Conservation (phyloP, 2,329 filamentous ascomycete genomes). For the Ceratocystis papillata region DNA sequence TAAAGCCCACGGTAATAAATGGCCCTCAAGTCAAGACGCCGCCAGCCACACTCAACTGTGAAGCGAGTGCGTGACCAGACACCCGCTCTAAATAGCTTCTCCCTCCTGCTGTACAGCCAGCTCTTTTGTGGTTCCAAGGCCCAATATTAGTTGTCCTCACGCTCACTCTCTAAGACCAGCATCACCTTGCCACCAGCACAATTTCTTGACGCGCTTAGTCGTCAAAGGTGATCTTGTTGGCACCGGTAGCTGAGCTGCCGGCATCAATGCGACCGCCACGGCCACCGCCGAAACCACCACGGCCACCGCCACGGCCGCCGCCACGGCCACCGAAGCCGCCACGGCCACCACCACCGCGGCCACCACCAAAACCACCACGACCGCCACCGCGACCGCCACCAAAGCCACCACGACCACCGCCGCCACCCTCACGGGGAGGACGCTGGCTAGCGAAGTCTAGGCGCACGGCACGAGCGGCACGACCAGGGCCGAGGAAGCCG, state of each 20-base stretch:
- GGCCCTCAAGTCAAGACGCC: slow-evolving; percentile 15
- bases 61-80: neutral
- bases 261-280: slow-evolving; percentile 30
- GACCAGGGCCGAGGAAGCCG: slow-evolving; percentile 48
- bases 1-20: slow-evolving; percentile 22
- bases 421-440: slow-evolving; percentile 46
- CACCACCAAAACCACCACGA: slow-evolving; percentile 40
- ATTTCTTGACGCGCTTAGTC: slow-evolving; percentile 27
- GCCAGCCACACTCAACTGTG: slow-evolving; percentile 1
- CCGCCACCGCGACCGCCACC: slow-evolving; percentile 33
- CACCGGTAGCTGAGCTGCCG: slow-evolving; percentile 41
- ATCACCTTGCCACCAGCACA: too few relatives aligned
- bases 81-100: neutral
- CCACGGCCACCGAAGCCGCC: slow-evolving; percentile 40
- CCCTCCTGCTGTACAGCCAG: neutral
- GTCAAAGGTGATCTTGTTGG: slow-evolving; percentile 62
- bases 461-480: slow-evolving; percentile 63
- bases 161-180: neutral
- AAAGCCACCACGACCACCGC: slow-evolving; percentile 42
- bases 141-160: neutral
- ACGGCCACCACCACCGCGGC: slow-evolving; percentile 36
- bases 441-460: slow-evolving; percentile 71
- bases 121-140: neutral
- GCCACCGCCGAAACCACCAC: slow-evolving; percentile 33
- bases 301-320: slow-evolving; percentile 42